Evolutionary conservation across 495 filamentous ascomycete genomes (phyloP).

Genomic region (Aspergillus asperescens): DNA sequence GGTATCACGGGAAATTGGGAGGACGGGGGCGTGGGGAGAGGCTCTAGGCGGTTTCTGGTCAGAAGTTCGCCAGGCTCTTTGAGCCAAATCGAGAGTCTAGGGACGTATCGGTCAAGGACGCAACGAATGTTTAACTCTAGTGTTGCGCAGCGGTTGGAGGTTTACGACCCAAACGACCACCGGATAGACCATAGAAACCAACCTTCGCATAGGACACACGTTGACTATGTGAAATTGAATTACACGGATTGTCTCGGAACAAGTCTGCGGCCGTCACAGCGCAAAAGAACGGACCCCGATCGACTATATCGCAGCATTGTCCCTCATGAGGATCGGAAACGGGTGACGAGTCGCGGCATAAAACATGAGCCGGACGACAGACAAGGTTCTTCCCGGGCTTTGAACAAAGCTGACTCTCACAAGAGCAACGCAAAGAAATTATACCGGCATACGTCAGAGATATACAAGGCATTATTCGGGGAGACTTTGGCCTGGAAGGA

Average conservation of each 20-base stretch:
- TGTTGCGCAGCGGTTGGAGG: slow-evolving; percentile 20
- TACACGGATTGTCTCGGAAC: background rate
- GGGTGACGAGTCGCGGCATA: background rate
- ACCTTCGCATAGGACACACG: background rate
- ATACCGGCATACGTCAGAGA: slow-evolving; percentile 11
- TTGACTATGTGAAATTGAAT: slow-evolving; percentile 2
- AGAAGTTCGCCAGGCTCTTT: slow-evolving; percentile 20
- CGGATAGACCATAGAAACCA: background rate
- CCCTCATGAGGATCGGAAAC: background rate
- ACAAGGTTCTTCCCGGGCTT: background rate
- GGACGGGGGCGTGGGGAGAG: slow-evolving; percentile 11
- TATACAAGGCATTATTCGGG: slow-evolving; percentile 19
- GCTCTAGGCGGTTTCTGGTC: slow-evolving; percentile 14
- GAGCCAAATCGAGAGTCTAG: slow-evolving; percentile 9
- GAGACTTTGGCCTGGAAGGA: slow-evolving; percentile 29
- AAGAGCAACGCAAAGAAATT: slow-evolving; percentile 10
- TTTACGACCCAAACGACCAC: slow-evolving; percentile 12
- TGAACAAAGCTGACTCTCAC: slow-evolving; percentile 7
- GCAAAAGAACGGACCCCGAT: background rate
- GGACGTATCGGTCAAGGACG: slow-evolving; percentile 20
- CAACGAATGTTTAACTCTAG: slow-evolving; percentile 32
- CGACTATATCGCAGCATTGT: background rate
- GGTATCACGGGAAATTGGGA: slow-evolving; percentile 15
- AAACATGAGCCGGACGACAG: background rate
- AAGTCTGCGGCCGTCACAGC: background rate